Evolutionary conservation across 2,329 filamentous ascomycete species (phyloP), one percentile per base, ranked within the genome.

Genomic region (Pseudofabraea citricarpa): DNA sequence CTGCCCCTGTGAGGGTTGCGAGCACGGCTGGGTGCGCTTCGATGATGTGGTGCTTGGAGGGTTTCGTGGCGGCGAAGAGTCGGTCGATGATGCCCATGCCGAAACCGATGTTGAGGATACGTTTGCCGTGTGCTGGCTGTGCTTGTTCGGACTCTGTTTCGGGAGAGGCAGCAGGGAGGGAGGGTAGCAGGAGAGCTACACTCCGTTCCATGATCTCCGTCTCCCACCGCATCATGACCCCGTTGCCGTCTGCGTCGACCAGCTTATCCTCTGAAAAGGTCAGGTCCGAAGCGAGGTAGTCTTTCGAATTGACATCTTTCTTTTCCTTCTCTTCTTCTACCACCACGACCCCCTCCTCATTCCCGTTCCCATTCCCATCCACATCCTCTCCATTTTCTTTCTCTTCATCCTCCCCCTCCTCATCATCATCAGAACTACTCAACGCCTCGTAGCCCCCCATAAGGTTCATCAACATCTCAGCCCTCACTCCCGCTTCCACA

Each of bases 201-300:
- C 85, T 88, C 40, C 78, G 75, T 47, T 77, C 77, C 89, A 95
- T 95, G 55, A 95, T 93, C 51, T 83, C 79, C 2, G 83, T 85
- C 65, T 95, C 89, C 89, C 89, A 95, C 29, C 83, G 77, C 89
- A 95, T 95, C 89, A 95, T 95, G 36, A 95, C 87, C 41, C 87
- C 88, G 61, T 95, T 95, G 49, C 81, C 75, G 51, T 81, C 78
- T 3, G 79, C 73, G 59, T 93, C 87, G 6, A 93, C 74, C 2
- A 93, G 75, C 47, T 83, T 83, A 50, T 75, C 75, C 45, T 76
- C 70, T 38, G 75, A 72, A 64, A 86, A 85, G 12, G 75, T 81
- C 18, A 89, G 70, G 20, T 73, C 69, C 0, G 83, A 85, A 37
- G 77, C 73, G 36, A 91, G 77, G 59, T 90, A 90, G 31, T 79